Percentiles rank a stretch among this genome's conserved stretches.
These are phyloP conservation scores for Jimgerdemannia lactiflua DNA, from an alignment of 192 early-diverging fungal genomes.

Conservation along the genomic window DNA sequence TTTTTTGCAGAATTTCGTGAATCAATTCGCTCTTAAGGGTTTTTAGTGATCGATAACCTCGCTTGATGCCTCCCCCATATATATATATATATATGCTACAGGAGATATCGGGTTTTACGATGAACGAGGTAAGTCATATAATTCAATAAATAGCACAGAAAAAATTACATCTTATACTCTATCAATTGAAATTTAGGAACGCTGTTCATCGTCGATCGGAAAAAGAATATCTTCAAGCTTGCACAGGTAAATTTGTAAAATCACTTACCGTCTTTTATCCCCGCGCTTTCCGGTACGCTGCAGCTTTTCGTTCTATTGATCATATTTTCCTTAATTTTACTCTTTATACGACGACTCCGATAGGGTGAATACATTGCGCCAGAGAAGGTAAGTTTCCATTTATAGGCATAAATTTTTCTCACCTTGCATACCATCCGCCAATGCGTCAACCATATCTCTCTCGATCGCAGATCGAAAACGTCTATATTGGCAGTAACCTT, in stretches of 20 bases:
- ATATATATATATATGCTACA: background rate
- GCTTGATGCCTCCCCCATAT: background rate
- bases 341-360: conserved; percentile 11
- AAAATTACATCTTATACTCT: too few relatives aligned
- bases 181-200: conserved; percentile 33
- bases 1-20: conserved; percentile 62
- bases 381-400: conserved; percentile 52
- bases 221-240: conserved; percentile 83
- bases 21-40: conserved; percentile 4
- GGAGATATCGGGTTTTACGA: conserved; percentile 19
- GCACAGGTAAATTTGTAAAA: conserved; percentile 33
- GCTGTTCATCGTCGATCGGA: conserved; percentile 82
- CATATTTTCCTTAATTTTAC: background rate
- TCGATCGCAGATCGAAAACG: conserved; percentile 59
- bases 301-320: too few relatives aligned
- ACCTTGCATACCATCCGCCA: background rate
- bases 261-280: too few relatives aligned
- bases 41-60: background rate
- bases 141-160: too few relatives aligned
- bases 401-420: background rate
- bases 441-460: background rate
- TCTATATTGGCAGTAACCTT: conserved; percentile 36
- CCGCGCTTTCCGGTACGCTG: too few relatives aligned
- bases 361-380: conserved; percentile 93
- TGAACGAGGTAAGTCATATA: background rate